phyloP scores from a whole-genome alignment of 2,329 filamentous ascomycete genomes.

The Byssochlamys sp. region DNA sequence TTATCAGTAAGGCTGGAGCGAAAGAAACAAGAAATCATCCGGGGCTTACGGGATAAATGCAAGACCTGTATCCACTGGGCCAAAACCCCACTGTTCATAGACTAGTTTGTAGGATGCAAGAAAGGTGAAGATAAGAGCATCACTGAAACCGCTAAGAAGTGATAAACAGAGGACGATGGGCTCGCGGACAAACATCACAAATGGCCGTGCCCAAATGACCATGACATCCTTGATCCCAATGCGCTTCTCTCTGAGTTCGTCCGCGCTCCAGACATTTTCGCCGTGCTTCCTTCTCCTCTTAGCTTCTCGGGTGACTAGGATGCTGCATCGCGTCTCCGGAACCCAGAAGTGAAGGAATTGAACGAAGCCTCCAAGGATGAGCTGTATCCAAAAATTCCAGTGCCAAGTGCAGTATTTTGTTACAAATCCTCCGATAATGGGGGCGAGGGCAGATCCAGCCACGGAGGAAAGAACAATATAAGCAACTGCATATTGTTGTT shows the following conservation, averaged over 20 bases:
- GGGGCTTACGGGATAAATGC: conserved; percentile 43
- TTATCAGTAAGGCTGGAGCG: neutral
- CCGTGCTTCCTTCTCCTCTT: conserved; percentile 47
- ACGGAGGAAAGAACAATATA: conserved; percentile 52
- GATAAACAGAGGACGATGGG: conserved; percentile 55
- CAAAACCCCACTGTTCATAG: conserved; percentile 52
- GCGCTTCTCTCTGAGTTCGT: conserved; percentile 54
- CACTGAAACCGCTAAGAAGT: conserved; percentile 55
- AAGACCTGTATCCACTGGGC: conserved; percentile 38
- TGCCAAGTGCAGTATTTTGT: conserved; percentile 41
- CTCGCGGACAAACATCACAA: conserved; percentile 55
- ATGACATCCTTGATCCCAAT: conserved; percentile 49
- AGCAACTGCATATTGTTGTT: conserved; percentile 51
- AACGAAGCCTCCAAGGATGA: conserved; percentile 47
- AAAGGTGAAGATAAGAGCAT: conserved; percentile 58
- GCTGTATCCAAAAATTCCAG: conserved; percentile 57
- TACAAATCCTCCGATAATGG: conserved; percentile 46
- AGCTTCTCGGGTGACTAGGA: conserved; percentile 51
- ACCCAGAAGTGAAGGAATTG: conserved; percentile 42
- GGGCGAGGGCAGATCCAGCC: conserved; percentile 39
- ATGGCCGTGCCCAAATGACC: conserved; percentile 51
- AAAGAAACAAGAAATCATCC: neutral
- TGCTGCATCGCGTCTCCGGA: conserved; percentile 50
- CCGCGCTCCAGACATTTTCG: conserved; percentile 59
- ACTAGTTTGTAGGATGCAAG: conserved; percentile 54